These are phyloP conservation scores for Penicillium canariense DNA, from an alignment of 495 filamentous ascomycete genomes.

Conservation along the genomic window DNA sequence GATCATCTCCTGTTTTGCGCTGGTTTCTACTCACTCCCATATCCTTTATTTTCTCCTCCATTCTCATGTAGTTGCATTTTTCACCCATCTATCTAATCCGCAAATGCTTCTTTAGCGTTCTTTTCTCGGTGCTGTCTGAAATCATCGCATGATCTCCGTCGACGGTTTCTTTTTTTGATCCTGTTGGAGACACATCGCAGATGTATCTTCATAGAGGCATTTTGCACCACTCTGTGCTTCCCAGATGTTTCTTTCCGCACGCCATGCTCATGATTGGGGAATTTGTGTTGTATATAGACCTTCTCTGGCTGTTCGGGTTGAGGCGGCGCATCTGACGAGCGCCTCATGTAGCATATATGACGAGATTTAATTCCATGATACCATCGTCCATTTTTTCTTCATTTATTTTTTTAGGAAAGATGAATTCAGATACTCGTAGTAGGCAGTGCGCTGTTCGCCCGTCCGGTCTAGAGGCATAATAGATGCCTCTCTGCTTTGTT, in stretches of 20 bases:
- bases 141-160: not conserved
- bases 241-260: slow-evolving; percentile 8
- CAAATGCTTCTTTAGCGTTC: slow-evolving; percentile 21
- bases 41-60: slow-evolving; percentile 4
- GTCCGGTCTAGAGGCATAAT: not conserved
- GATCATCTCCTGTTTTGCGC: not conserved
- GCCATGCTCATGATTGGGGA: slow-evolving; percentile 29
- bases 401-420: not conserved
- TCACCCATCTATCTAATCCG: slow-evolving; percentile 20
- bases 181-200: slow-evolving; percentile 12
- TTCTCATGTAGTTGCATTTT: slow-evolving; percentile 18
- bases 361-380: slow-evolving; percentile 35
- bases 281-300: slow-evolving; percentile 36
- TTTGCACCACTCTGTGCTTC: not conserved
- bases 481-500: not conserved
- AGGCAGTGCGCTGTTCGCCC: no score
- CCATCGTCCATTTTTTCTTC: slow-evolving; percentile 14
- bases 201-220: slow-evolving; percentile 9
- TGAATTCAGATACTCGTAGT: no score
- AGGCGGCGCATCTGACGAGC: slow-evolving; percentile 30
- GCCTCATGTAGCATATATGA: slow-evolving; percentile 39
- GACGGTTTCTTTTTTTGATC: not conserved
- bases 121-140: slow-evolving; percentile 1
- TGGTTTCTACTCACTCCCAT: slow-evolving; percentile 1
- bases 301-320: slow-evolving; percentile 26